phyloP scores from a whole-genome alignment of 2,329 filamentous ascomycete species.

The Fusarium luffae region DNA sequence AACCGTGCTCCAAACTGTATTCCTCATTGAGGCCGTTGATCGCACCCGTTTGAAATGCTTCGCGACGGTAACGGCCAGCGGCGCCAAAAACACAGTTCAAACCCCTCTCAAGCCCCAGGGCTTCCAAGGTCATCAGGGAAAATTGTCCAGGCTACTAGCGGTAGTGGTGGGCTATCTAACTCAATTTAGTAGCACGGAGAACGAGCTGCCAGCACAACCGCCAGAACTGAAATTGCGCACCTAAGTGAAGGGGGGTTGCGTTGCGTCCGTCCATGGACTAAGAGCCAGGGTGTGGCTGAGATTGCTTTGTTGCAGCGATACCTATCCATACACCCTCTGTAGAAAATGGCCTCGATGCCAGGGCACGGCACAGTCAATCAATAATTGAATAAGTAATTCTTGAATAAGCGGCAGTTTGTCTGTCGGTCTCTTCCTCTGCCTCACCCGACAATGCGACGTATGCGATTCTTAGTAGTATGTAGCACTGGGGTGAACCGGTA shows the following conservation, averaged over 20 bases:
- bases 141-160: constrained; percentile 20
- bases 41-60: constrained; percentile 23
- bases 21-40: constrained; percentile 16
- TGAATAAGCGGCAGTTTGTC: not conserved
- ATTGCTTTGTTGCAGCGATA: constrained; percentile 33
- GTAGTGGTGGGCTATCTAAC: constrained; percentile 21
- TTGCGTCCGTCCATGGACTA: constrained; percentile 20
- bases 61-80: constrained; percentile 28
- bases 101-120: constrained; percentile 15
- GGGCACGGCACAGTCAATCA: constrained; percentile 23
- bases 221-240: constrained; percentile 43
- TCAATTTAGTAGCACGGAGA: constrained; percentile 13
- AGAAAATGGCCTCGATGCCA: constrained; percentile 35
- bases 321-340: constrained; percentile 13
- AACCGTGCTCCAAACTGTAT: constrained; percentile 14
- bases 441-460: not conserved
- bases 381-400: not conserved
- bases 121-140: constrained; percentile 25
- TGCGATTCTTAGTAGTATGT: not conserved
- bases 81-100: constrained; percentile 24
- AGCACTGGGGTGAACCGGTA: constrained; percentile 6
- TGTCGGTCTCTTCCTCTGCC: not conserved
- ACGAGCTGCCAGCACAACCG: constrained; percentile 14
- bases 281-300: constrained; percentile 42
- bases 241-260: constrained; percentile 26